Conservation (phyloP, 2,329 filamentous ascomycete genomes). For the Leptographium lundbergii region DNA sequence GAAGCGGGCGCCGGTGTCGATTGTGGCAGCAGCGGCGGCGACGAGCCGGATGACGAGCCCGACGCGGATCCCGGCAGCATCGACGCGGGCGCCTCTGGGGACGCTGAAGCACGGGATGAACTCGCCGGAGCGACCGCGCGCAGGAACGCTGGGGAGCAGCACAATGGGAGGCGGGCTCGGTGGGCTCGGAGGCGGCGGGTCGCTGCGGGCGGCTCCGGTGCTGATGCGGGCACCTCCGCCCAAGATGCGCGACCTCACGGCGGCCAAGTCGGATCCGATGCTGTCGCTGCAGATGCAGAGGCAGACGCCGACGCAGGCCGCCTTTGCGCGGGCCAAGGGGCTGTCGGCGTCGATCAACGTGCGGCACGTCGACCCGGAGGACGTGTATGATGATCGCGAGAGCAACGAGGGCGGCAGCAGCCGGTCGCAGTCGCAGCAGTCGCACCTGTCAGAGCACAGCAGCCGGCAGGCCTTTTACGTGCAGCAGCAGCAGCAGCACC, state of each 20-base stretch:
- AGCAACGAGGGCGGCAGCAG: conserved; percentile 1
- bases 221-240: conserved; percentile 61
- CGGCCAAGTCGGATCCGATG: conserved; percentile 28
- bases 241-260: conserved; percentile 73
- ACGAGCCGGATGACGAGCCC: conserved; percentile 37
- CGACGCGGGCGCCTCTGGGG: conserved; percentile 49
- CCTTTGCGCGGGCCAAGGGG: conserved; percentile 15
- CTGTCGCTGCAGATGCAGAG: conserved; percentile 15
- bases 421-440: conserved; percentile 10
- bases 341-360: conserved; percentile 30
- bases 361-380: conserved; percentile 58
- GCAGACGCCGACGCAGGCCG: conserved; percentile 32
- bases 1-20: conserved; percentile 19
- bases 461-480: background rate
- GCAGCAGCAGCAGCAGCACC: conserved; percentile 4
- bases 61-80: conserved; percentile 49
- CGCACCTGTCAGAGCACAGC: conserved; percentile 6
- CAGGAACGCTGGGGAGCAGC: conserved; percentile 16
- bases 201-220: conserved; percentile 41
- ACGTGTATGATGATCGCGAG: conserved; percentile 63
- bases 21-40: conserved; percentile 3
- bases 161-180: background rate
- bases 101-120: conserved; percentile 61
- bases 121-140: conserved; percentile 60
- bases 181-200: conserved; percentile 10